Evolutionary conservation across 768 basidiomycete genomes (phyloP), one percentile per base, ranked within the genome.

Genomic region (Lactarius evosmus): DNA sequence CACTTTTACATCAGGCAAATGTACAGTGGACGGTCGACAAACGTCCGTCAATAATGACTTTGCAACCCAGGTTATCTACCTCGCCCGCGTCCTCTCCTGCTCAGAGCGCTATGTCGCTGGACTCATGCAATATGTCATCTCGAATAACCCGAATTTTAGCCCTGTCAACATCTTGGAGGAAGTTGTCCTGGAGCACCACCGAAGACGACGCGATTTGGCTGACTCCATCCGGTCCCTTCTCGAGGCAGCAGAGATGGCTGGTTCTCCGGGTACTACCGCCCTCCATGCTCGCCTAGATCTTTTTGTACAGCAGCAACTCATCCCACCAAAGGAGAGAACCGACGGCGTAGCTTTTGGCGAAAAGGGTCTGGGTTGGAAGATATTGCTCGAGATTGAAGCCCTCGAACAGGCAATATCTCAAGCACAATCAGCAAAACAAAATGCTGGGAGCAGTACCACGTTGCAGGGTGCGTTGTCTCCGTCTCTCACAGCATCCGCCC

Each of bases 41-140:
- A 79, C 88, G 38, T 84, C 85, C 0, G 82, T 95, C 67, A 93
- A 91, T 72, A 74, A 83, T 16, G 89, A 94, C 71, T 93, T 94
- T 74, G 85, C 85, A 16, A 84, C 83, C 56, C 91, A 91, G 73
- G 84, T 81, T 60, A 73, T 90, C 60, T 90, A 92, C 74, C 83
- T 95, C 60, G 85, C 94, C 0, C 85, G 89, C 71, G 85, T 91
- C 60, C 86, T 97, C 58, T 81, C 84, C 69, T 85, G 85, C 67
- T 95, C 94, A 14, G 94, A 96, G 76, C 84, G 87, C 69, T 86
- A 90, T 74, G 76, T 87, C 56, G 90, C 93, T 4, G 79, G 79
- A 25, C 81, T 93, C 19, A 78, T 93, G 52, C 84, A 89, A 62
- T 75, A 81, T 25, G 79, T 88, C 46, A 86, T 87, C 76, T 69